Base-by-base conservation (phyloP, 345 rosid genomes). In the Geranium brycei region DNA sequence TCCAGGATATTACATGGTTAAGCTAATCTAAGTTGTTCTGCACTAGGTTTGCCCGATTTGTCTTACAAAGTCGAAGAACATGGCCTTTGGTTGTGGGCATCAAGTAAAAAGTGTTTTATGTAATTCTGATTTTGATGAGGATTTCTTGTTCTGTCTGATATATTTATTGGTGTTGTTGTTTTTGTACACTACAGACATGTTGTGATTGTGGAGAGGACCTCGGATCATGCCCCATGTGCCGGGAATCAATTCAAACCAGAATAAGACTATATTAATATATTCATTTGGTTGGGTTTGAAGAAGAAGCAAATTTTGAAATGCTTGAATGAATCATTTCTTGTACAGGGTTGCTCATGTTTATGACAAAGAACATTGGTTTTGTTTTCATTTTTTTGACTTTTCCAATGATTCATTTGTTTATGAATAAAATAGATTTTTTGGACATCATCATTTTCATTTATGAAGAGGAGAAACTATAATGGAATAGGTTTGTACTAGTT, bases 1-100 rank as follows among this genome's bases (percentile, higher is more conserved):
- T 15, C 10, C 7, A 13, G 14, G 58, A 1, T 53, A 16, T 65
- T 56, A 19, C 7, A n/a, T 57, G 15, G 62, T 0, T 12, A 23
- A 23, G 28, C 28, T 23, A 23, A 23, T 23, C 28, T 57, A 0
- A 19, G 2, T 65, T 28, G 40, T 47, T 51, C 11, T 51, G 16
- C 2, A 55, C 63, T 68, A 81, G 85, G 62, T 65, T 67, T 81
- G 85, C 57, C 82, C 80, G 40, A 73, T 81, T 17, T 81, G 85
- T 71, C 73, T 81, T 13, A 62, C 73, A 13, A 76, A 72, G 61
- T 66, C 41, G n/a, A 81, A 81, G 69, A 64, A 81, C 73, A 76
- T 81, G 85, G 85, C 85, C 58, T 81, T 81, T 31, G 80, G 82
- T 18, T 81, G 85, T 14, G 85, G 85, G 16, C 85, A 81, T 62